Conservation (phyloP, 2,329 filamentous ascomycete genomes). For the Arachnomyces sp. region DNA sequence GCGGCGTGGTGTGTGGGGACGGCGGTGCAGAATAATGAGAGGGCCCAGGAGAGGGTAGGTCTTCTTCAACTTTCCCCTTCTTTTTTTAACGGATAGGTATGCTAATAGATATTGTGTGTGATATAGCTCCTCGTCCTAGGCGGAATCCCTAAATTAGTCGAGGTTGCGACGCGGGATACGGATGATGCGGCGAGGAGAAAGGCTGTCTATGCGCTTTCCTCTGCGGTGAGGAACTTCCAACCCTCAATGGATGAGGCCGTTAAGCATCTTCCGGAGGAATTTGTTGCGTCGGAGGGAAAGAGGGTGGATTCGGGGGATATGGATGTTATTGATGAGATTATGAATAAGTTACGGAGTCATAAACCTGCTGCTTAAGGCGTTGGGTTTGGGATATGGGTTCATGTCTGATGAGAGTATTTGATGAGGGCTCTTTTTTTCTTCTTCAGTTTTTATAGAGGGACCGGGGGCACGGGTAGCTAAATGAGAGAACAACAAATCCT, state of each 20-base stretch:
- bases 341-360: conserved; percentile 56
- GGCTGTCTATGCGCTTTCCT: conserved; percentile 82
- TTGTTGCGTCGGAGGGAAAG: conserved; percentile 46
- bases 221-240: conserved; percentile 80
- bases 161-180: conserved; percentile 55
- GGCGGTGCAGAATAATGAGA: conserved; percentile 91
- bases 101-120: conserved; percentile 8
- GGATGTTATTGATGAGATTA: conserved; percentile 72
- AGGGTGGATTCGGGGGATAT: conserved; percentile 79
- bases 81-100: conserved; percentile 28
- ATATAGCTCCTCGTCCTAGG: conserved; percentile 50
- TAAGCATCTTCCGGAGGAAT: conserved; percentile 58
- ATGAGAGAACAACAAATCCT: neutral
- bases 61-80: conserved; percentile 6
- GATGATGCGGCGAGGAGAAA: conserved; percentile 67
- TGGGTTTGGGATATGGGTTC: too few relatives aligned
- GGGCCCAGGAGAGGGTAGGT: conserved; percentile 65
- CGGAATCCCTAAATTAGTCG: conserved; percentile 63
- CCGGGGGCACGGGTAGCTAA: too few relatives aligned
- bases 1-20: conserved; percentile 94
- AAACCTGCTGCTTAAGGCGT: conserved; percentile 13
- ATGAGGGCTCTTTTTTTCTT: too few relatives aligned
- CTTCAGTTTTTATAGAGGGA: too few relatives aligned
- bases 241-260: conserved; percentile 59
- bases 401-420: too few relatives aligned